Evolutionary conservation across 257 asterid species (phyloP), one percentile per base, ranked within the genome.

Genomic region (Solanum gandarillasii): DNA sequence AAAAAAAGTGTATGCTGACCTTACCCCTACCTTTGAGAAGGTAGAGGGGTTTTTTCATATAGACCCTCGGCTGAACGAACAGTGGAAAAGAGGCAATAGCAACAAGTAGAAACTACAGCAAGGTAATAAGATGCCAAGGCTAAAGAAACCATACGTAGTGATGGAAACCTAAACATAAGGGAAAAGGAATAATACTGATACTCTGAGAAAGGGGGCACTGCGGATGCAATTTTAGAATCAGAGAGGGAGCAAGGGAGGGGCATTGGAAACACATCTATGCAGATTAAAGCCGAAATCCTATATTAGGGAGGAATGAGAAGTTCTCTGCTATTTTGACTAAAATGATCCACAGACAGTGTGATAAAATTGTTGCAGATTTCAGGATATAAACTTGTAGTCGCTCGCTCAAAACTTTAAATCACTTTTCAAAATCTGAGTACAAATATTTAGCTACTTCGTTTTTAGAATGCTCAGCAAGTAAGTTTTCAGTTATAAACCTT

Each of bases 401-500:
- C 68, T 16, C 18, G 5, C 70, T 18, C 21, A 29, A 43, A 29
- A 82, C 43, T 48, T 82, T 5, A 82, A 6, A 82, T 31, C 86
- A 48, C 25, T 52, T 82, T 55, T 48, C 86, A 82, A 52, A 11
- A 82, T 48, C 71, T n/a, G 34, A 31, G 68, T 32, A 81, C 41
- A 46, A 48, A 14, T 9, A 52, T 41, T 39, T 18, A 32, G 60
- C 52, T 32, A 12, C 79, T 31, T 20, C 83, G 10, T 39, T 62
- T 29, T 48, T 48, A 82, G 43, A 82, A 82, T 82, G n/a, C 70
- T 48, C 70, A 89, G 85, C 4, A 58, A 36, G 62, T n/a, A 67
- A 75, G 41, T 41, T 76, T 73, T 29, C 78, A 65, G 74, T 38
- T 70, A 89, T 85, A 71, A 87, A 97, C 99, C 99, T 94, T 93